These are phyloP conservation scores for Candida frijolesensis DNA, from an alignment of 1,139 yeast species.

Conservation along the genomic window DNA sequence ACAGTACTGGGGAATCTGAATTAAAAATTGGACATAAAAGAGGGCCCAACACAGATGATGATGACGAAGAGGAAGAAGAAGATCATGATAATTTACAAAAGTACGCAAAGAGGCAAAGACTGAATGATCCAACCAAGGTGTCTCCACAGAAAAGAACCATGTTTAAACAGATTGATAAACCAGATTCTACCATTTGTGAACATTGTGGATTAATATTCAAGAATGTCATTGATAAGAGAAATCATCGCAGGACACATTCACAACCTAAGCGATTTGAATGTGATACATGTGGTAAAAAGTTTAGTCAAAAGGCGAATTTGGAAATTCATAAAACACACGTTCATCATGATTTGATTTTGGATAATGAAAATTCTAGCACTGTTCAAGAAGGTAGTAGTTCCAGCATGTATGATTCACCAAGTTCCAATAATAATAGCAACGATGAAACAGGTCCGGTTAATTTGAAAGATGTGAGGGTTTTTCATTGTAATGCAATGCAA, in stretches of 20 bases:
- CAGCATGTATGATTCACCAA: neutral
- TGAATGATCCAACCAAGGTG: conserved; percentile 3
- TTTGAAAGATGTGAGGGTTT: conserved; percentile 17
- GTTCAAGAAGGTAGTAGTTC: conserved; percentile 3
- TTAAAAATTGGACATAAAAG: too few species aligned
- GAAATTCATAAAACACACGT: conserved; percentile 18
- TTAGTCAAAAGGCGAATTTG: conserved; percentile 24
- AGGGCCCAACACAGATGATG: neutral
- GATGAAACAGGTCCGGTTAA: conserved; percentile 4
- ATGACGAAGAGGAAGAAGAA: conserved; percentile 11
- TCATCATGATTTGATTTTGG: conserved; percentile 19
- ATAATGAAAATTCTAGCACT: conserved; percentile 6
- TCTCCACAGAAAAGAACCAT: conserved; percentile 18
- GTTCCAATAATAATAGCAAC: neutral
- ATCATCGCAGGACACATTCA: conserved; percentile 19
- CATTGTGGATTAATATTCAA: conserved; percentile 14
- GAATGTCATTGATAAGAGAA: conserved; percentile 18
- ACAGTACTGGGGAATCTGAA: too few species aligned
- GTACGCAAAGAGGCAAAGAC: neutral
- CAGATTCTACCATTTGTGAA: conserved; percentile 16
- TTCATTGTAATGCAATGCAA: conserved; percentile 18
- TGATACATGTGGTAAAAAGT: conserved; percentile 22
- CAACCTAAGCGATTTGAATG: conserved; percentile 20
- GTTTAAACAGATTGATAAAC: conserved; percentile 17
- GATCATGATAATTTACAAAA: conserved; percentile 4